Evolutionary conservation across 169 alveolate genomes (phyloP), one percentile per base, ranked within the genome.

Genomic region (Toxoplasma gondii): DNA sequence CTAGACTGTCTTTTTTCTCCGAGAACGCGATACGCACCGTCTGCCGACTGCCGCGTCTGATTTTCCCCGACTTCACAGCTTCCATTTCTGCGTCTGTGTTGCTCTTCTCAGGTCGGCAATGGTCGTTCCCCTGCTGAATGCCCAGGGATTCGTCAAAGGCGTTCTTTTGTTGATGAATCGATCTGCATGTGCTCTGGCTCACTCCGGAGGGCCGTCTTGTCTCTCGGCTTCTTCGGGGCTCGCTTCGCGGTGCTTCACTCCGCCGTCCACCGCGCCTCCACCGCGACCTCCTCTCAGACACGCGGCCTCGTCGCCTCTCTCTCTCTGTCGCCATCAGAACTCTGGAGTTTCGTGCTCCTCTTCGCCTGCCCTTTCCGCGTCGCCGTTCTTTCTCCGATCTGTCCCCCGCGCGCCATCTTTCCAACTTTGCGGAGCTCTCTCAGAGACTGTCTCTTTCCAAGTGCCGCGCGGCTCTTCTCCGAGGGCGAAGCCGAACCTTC

Each of bases 111-210:
- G 96, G 80, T 84, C 88, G 38, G 94, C 94, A 16, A 53, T 94
- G 92, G 92, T 90, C 0, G 94, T 94, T 44, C 96, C 96, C 31
- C 80, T 94, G 49, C 78, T 94, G 27, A 88, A 88, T 74, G 88
- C 93, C 22, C 94, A 91, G 39, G 96, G 96, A 44, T 90, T 83
- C 34, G 92, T 88, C 74, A 94, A 94, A 90, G 96, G 94, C 5
- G 91, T 94, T 44, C 92, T 94, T 54, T 86, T 91, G 80, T 82
- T 94, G 53, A 53, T 94, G 16, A 94, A 94, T 86, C 87, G 94
- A 31, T 7, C 36, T 0, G 90, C 58, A 53, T 90, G 94, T 81
- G 17, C 92, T 9, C 80, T 91, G 70, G 58, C 54, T 70, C 34
- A 9, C 36, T 24, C 34, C 10, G 78, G 36, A 29, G 29, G 34